These are phyloP conservation scores for Poteriospumella lacustris DNA, from an alignment of 108 stramenopile genomes.

Conservation along the genomic window DNA sequence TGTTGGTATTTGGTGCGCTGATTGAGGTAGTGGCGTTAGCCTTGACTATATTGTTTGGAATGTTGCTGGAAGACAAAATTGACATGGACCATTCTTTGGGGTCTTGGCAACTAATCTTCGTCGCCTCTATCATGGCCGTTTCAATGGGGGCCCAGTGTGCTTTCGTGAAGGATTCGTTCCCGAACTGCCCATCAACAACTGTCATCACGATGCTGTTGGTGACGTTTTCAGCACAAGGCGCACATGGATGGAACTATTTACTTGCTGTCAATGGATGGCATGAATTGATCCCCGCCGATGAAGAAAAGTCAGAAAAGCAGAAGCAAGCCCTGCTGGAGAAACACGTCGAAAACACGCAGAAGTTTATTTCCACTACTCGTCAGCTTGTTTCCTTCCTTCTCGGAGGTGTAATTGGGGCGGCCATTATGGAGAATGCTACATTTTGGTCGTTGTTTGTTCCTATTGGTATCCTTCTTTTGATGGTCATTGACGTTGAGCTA, in stretches of 20 bases:
- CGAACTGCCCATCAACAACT: conserved; percentile 1
- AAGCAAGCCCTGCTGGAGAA: background rate
- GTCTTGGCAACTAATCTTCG: background rate
- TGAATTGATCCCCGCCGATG: background rate
- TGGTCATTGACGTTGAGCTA: background rate
- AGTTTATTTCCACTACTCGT: background rate
- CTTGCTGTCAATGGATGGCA: no score
- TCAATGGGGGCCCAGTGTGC: background rate
- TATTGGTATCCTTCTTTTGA: background rate
- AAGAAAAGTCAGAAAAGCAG: no score
- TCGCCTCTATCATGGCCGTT: background rate
- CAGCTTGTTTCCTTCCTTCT: background rate
- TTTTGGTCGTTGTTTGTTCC: conserved; percentile 16
- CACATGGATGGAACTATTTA: background rate
- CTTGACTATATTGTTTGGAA: background rate
- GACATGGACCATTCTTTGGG: background rate
- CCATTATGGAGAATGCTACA: background rate
- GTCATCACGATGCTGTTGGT: background rate
- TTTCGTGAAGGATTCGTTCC: background rate
- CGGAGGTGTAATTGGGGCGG: background rate
- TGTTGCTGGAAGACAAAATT: background rate
- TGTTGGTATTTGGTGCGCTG: background rate
- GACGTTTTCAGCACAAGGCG: background rate
- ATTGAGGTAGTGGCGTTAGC: background rate
- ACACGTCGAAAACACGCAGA: background rate